Percentiles rank a stretch among this genome's conserved stretches.
Conservation (phyloP, 1,284 basidiomycete genomes). For the Sanghuangporus weigelae region DNA sequence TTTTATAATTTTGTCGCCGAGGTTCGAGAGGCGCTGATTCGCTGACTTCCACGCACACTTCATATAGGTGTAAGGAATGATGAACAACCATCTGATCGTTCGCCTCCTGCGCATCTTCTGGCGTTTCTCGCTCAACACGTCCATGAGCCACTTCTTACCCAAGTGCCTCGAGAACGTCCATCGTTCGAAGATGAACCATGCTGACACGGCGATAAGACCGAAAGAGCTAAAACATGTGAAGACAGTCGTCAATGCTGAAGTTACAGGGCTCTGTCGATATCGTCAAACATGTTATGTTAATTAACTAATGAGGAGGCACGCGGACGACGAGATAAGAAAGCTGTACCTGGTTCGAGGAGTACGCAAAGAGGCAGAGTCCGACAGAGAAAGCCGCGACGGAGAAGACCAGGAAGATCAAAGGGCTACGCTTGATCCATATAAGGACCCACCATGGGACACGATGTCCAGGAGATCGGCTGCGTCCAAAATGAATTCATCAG, state of each 20-base stretch:
- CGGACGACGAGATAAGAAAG: not conserved
- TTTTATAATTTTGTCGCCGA: not conserved
- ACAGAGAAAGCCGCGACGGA: conserved; percentile 70
- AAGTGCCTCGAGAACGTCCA: conserved; percentile 65
- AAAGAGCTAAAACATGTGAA: conserved; percentile 71
- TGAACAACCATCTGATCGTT: conserved; percentile 14
- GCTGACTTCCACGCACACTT: conserved; percentile 3
- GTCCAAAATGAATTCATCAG: conserved; percentile 1
- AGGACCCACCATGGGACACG: conserved; percentile 77
- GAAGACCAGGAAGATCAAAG: conserved; percentile 65
- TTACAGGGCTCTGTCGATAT: conserved; percentile 43
- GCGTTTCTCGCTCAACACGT: conserved; percentile 51
- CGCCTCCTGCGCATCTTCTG: conserved; percentile 22
- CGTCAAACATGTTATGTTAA: not conserved
- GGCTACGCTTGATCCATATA: conserved; percentile 77
- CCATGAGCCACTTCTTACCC: conserved; percentile 71
- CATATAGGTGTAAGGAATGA: conserved; percentile 5
- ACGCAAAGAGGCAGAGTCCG: conserved; percentile 61
- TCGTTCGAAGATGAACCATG: conserved; percentile 74
- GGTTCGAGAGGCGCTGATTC: conserved; percentile 1
- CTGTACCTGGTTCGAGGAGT: conserved; percentile 54
- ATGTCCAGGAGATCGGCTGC: conserved; percentile 50
- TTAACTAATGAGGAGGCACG: not conserved
- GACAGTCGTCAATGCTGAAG: conserved; percentile 67
- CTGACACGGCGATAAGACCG: conserved; percentile 66